A percentile compares a stretch with the other conserved stretches of the same genome.
These are phyloP conservation scores for Emericellopsis cladophorae DNA, from an alignment of 2,329 filamentous ascomycete genomes.

Conservation along the genomic window DNA sequence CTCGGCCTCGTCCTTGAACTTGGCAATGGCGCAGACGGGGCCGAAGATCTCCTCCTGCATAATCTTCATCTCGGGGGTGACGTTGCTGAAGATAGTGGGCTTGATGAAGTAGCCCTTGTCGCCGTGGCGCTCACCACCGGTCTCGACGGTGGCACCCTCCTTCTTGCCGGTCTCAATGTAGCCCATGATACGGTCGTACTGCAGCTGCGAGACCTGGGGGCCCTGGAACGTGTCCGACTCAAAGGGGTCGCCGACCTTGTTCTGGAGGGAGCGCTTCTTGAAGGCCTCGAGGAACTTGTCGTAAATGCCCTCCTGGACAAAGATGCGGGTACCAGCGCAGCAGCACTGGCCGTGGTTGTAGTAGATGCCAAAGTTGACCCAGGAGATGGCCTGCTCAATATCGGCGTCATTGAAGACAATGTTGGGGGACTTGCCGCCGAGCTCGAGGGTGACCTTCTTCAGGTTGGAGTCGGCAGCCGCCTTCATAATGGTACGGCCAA, in stretches of 20 bases:
- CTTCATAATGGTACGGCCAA: conserved; percentile 64
- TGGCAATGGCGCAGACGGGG: conserved; percentile 67
- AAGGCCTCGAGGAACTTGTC: conserved; percentile 69
- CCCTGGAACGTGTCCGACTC: conserved; percentile 66
- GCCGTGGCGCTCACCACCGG: conserved; percentile 35
- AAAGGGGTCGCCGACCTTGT: conserved; percentile 72
- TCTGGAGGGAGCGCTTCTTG: conserved; percentile 57
- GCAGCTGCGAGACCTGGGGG: conserved; percentile 66
- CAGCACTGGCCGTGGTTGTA: conserved; percentile 48
- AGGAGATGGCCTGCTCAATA: conserved; percentile 59
- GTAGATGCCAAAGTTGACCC: conserved; percentile 56
- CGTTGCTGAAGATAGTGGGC: conserved; percentile 75
- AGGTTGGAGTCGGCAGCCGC: conserved; percentile 59
- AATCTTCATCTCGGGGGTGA: conserved; percentile 71
- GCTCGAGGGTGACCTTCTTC: conserved; percentile 67
- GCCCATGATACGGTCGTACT: conserved; percentile 75
- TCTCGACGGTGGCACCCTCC: conserved; percentile 46
- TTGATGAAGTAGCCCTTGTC: conserved; percentile 73
- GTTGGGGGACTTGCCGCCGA: conserved; percentile 65
- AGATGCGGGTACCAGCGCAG: conserved; percentile 66
- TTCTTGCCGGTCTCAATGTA: conserved; percentile 53
- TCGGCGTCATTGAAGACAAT: conserved; percentile 64
- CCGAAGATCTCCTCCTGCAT: conserved; percentile 83
- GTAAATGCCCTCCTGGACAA: conserved; percentile 72
- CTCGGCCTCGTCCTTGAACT: conserved; percentile 70